Evolutionary conservation across 2,329 filamentous ascomycete genomes (phyloP).

Genomic region (Waltergamsia citrina): DNA sequence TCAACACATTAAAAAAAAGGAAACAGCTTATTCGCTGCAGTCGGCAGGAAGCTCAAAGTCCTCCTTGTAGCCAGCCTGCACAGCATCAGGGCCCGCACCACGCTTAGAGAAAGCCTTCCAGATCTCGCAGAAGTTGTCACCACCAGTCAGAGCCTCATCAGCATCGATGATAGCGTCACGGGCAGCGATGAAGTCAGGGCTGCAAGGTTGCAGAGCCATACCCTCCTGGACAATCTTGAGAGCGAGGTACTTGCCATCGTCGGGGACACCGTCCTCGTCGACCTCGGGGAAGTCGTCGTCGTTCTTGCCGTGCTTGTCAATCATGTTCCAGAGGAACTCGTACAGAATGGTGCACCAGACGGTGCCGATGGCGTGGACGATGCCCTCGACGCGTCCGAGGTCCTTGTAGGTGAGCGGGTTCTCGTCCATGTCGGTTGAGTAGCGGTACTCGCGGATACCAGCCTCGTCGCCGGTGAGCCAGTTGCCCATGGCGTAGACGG

Average conservation of each 20-base stretch:
- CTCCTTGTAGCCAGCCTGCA: constrained; percentile 15
- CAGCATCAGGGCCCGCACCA: constrained; percentile 34
- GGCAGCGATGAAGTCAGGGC: constrained; percentile 41
- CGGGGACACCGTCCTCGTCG: constrained; percentile 31
- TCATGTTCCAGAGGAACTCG: constrained; percentile 48
- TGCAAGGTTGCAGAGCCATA: constrained; percentile 46
- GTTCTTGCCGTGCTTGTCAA: constrained; percentile 45
- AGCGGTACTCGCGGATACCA: constrained; percentile 40
- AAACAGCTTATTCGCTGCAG: background rate
- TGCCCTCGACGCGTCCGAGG: constrained; percentile 26
- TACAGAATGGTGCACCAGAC: constrained; percentile 44
- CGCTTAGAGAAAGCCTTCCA: constrained; percentile 49
- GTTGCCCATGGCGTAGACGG: constrained; percentile 36
- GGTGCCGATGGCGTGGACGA: constrained; percentile 39
- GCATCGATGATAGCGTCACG: constrained; percentile 47
- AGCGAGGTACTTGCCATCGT: constrained; percentile 39
- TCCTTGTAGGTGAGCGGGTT: constrained; percentile 46
- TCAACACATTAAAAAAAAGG: background rate
- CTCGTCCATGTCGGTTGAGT: constrained; percentile 36
- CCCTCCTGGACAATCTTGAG: constrained; percentile 44
- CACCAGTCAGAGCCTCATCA: constrained; percentile 39
- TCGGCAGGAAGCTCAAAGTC: constrained; percentile 16
- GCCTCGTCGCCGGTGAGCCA: constrained; percentile 33
- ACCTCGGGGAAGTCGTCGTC: constrained; percentile 29
- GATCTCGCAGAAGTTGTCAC: constrained; percentile 38